Base-by-base conservation (phyloP, 345 rosid genomes). In the Sisymbrium irio region DNA sequence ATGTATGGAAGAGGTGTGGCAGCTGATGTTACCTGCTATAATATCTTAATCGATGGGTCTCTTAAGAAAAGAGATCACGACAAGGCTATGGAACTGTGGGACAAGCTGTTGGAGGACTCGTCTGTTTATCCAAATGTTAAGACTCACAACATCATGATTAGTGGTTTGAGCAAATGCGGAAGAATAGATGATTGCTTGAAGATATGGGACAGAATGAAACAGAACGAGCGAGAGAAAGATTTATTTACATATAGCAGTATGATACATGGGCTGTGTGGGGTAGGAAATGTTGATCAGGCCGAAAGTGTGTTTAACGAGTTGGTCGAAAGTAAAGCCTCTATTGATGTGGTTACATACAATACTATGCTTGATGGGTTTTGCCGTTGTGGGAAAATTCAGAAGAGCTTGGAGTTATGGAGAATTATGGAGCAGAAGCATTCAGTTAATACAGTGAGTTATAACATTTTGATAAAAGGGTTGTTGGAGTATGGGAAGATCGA, bases 61-160 rank as follows among this genome's bases (percentile, higher is more conserved):
- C 85, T 90, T 19, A 87, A 81, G 77, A 78, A 61, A 11, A 56
- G 76, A 44, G 91, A 95, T 65, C 80, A 77, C 69, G 39, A 0
- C 18, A 80, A 72, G 74, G 99, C 88, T 8, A 78, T 76, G 62
- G 81, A 80, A 75, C 71, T 90, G 17, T 90, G 97, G 96, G 86
- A 81, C 17, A 88, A 80, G 56, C 69, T 89, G 81, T 74, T 83
- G 72, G 73, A 65, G 77, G 85, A 72, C 20, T 49, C 87, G 8
- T 72, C 72, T 6, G 86, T 84, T 64, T 95, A 75, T 76, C 97
- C 97, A 1, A 90, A 85, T 83, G 89, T 88, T 9, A 85, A 80
- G 69, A 87, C 93, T 41, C 91, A 95, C 67, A 95, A 89, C 74
- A 78, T 88, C 40, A 89, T 94, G 97, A 89, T 92, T 56, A 85